These are phyloP conservation scores for Cladosporium sp. DNA, from an alignment of 2,329 filamentous ascomycete genomes.

Conservation along the genomic window DNA sequence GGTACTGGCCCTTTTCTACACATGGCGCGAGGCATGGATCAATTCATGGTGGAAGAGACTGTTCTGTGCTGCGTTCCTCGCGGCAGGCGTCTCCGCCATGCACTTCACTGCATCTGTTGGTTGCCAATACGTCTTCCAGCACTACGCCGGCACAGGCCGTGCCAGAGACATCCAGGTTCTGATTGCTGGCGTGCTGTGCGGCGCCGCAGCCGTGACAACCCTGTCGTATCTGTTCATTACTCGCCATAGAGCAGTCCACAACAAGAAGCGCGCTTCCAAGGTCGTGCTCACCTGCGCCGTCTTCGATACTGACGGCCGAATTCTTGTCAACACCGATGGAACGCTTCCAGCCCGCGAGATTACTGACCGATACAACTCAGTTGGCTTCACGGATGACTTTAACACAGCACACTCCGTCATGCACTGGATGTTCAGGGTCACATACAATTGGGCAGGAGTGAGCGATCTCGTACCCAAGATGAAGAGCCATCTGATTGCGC, in stretches of 20 bases:
- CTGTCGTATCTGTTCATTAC: constrained; percentile 35
- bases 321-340: constrained; percentile 67
- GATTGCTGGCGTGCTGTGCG: constrained; percentile 62
- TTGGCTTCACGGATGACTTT: constrained; percentile 68
- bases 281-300: constrained; percentile 57
- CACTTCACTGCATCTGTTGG: constrained; percentile 76
- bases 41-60: constrained; percentile 72
- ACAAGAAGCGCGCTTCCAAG: constrained; percentile 48
- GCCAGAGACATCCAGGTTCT: constrained; percentile 62
- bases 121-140: constrained; percentile 60
- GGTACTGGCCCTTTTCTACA: constrained; percentile 72
- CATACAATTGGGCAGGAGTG: constrained; percentile 70
- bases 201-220: constrained; percentile 35
- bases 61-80: constrained; percentile 63
- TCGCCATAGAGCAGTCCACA: constrained; percentile 32
- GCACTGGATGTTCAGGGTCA: constrained; percentile 81
- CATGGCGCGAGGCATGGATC: constrained; percentile 71
- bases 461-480: constrained; percentile 66
- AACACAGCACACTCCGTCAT: constrained; percentile 73
- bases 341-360: constrained; percentile 70
- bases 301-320: constrained; percentile 62
- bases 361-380: constrained; percentile 66
- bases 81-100: constrained; percentile 76
- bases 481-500: constrained; percentile 61
- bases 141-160: constrained; percentile 37